Evolutionary conservation across 1,284 basidiomycete species (phyloP).

Genomic region (Violaceomyces palustris): DNA sequence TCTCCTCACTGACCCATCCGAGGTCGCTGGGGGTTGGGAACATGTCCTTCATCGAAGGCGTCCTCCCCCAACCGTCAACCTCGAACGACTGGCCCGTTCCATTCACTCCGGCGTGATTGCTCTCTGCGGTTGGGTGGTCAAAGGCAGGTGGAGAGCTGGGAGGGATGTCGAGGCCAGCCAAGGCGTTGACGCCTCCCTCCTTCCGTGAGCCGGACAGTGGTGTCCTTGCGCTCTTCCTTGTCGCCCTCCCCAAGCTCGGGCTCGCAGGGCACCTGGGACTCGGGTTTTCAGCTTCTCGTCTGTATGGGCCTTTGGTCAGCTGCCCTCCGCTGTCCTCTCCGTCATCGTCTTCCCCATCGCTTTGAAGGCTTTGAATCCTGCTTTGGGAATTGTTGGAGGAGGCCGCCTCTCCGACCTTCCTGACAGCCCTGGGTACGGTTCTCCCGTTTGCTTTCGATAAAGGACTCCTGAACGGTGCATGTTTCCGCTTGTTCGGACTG

Average conservation of each 20-base stretch:
- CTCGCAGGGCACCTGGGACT: constrained; percentile 17
- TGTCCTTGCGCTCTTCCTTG: constrained; percentile 5
- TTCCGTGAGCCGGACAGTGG: background rate
- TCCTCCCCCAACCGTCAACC: constrained; percentile 29
- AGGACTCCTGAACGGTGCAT: too few relatives aligned
- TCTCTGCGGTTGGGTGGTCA: constrained; percentile 17
- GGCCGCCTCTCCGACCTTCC: too few relatives aligned
- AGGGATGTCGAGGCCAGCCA: constrained; percentile 20
- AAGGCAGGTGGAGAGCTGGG: constrained; percentile 15
- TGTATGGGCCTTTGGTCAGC: constrained; percentile 21
- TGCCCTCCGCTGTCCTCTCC: constrained; percentile 10
- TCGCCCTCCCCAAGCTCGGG: constrained; percentile 11
- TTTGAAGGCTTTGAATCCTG: too few relatives aligned
- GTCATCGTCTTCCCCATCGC: constrained; percentile 8
- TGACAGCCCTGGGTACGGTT: background rate
- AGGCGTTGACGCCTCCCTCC: background rate
- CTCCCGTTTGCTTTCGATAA: too few relatives aligned
- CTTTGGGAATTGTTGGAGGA: too few relatives aligned
- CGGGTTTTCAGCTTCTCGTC: too few relatives aligned
- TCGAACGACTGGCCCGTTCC: background rate
- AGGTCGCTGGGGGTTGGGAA: constrained; percentile 33
- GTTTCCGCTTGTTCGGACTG: constrained; percentile 3
- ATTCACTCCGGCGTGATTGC: constrained; percentile 1
- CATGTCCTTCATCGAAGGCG: constrained; percentile 30
- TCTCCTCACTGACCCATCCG: constrained; percentile 22